Evolutionary conservation across 768 basidiomycete species (phyloP), one percentile per base, ranked within the genome.

Genomic region (Suillus hirtellus): DNA sequence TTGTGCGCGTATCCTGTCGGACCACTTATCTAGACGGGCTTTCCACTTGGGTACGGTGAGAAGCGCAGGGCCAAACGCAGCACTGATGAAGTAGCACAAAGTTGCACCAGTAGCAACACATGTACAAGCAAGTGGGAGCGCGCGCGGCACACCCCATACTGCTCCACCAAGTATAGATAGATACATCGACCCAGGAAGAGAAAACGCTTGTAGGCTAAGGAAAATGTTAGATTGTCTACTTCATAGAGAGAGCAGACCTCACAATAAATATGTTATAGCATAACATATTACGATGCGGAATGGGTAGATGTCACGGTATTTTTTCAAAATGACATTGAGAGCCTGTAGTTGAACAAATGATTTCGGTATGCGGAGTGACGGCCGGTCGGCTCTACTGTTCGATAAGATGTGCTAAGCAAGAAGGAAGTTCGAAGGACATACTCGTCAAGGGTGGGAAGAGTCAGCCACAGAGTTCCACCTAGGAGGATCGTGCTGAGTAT

Each of bases 151-250:
- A 44, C 96, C 96, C 89, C 95, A 99, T 4, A 97, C 91, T 0
- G 96, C 96, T 40, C 96, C 96, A 21, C 92, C 95, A 14, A 98
- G 87, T 70, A 99, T 97, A 60, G 95, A 95, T 55, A 99, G 86
- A 73, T 99, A 99, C 95, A 99, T 96, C 49, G 95, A 96, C 1
- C 96, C 96, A 0, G 96, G 96, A 15, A 98, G 83, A 8, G 95
- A 96, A 77, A 98, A 99, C 0, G 95, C 94, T 81, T 99, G 96
- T 8, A 98, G 82, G 77, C 95, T 96, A 71, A 11, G 44, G 24
- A 12, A 31, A 52, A 66, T 67, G 62, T 55, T 19, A 64, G 71
- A 62, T n/a, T 40, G 37, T 27, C 35, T 60, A 17, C 4, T 17
- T 27, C 55, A 31, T n/a, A 50, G 54, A 58, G 40, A 66, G 11